These are phyloP conservation scores for Basidiobolus meristosporus DNA, from an alignment of 371 early-diverging fungal genomes.

Conservation along the genomic window DNA sequence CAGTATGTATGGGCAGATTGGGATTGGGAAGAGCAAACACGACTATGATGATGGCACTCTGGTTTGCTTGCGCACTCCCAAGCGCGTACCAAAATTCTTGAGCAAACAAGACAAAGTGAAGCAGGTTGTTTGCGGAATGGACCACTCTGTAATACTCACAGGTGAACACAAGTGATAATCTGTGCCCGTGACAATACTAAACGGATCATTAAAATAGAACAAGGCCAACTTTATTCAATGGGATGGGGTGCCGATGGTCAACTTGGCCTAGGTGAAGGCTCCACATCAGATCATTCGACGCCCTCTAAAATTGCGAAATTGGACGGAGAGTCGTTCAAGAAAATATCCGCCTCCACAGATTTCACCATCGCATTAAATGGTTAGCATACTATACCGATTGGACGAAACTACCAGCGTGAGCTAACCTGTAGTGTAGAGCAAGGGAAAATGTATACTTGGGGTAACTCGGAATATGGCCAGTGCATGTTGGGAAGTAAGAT, in stretches of 20 bases:
- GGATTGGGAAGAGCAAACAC: constrained; percentile 8
- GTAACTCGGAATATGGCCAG: constrained; percentile 70
- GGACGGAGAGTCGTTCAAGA: constrained; percentile 12
- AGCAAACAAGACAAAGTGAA: constrained; percentile 14
- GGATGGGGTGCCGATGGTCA: constrained; percentile 76
- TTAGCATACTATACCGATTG: constrained; percentile 1
- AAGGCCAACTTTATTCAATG: constrained; percentile 34
- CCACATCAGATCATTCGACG: constrained; percentile 14
- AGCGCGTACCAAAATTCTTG: constrained; percentile 5
- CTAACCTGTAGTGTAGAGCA: constrained; percentile 9
- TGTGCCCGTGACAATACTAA: background rate
- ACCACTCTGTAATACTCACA: constrained; percentile 44
- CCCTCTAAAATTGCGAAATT: constrained; percentile 23
- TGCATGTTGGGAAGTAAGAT: constrained; percentile 45
- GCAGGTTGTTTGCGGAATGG: constrained; percentile 48
- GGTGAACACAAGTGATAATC: constrained; percentile 9
- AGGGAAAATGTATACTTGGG: constrained; percentile 49
- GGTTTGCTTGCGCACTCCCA: constrained; percentile 8
- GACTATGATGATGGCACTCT: constrained; percentile 2
- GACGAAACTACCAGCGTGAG: background rate
- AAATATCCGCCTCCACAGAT: constrained; percentile 44
- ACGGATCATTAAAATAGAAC: constrained; percentile 7
- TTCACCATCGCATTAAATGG: constrained; percentile 38
- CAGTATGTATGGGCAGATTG: constrained; percentile 16
- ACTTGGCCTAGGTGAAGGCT: constrained; percentile 31